phyloP scores from a whole-genome alignment of 306 rosid species.

The Hippophae rhamnoides region DNA sequence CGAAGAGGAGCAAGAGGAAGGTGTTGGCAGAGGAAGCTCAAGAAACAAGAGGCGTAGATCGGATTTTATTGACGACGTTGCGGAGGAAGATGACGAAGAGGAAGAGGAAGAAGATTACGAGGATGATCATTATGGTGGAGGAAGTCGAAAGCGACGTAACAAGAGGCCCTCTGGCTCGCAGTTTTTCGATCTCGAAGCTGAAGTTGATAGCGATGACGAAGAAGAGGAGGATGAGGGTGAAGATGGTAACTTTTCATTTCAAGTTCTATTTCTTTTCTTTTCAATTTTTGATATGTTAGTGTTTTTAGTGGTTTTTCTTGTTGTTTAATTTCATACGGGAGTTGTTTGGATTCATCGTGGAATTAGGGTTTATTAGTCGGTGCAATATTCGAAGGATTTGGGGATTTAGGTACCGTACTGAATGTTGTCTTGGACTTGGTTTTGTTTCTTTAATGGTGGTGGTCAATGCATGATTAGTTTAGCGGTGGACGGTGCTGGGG shows the following conservation, averaged over 20 bases:
- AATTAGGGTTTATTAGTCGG: too few relatives aligned
- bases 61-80: constrained; percentile 52
- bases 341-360: too few relatives aligned
- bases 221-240: constrained; percentile 93
- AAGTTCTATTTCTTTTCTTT: not conserved
- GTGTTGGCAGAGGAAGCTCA: constrained; percentile 25
- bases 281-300: not conserved
- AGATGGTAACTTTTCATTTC: constrained; percentile 45
- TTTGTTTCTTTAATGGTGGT: not conserved
- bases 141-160: constrained; percentile 28
- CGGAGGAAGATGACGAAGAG: constrained; percentile 80
- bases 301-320: not conserved
- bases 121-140: constrained; percentile 33
- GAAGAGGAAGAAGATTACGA: constrained; percentile 51
- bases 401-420: not conserved
- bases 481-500: not conserved
- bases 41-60: constrained; percentile 56
- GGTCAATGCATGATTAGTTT: too few relatives aligned
- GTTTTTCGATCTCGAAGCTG: constrained; percentile 66
- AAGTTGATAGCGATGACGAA: constrained; percentile 71
- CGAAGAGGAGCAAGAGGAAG: constrained; percentile 54
- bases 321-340: too few relatives aligned
- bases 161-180: constrained; percentile 44
- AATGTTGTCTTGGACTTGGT: not conserved
- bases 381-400: not conserved